Evolutionary conservation across 1,284 basidiomycete species (phyloP).

Genomic region (Meira miltonrushii): DNA sequence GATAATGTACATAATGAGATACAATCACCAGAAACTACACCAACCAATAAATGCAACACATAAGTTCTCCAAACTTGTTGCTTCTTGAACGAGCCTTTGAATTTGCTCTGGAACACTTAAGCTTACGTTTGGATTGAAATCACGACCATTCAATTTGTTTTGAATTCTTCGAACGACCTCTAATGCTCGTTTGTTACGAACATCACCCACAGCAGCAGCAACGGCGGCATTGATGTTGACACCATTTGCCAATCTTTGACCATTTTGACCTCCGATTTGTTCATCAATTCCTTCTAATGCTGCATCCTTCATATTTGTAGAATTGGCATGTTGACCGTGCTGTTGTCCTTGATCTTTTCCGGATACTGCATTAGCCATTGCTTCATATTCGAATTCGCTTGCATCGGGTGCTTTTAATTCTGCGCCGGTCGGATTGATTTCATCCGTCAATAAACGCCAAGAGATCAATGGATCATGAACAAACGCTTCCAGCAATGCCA

Average conservation of each 20-base stretch:
- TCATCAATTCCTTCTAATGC: no score
- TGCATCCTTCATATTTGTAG: neutral
- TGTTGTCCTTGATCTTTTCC: neutral
- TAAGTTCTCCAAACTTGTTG: slow-evolving; percentile 46
- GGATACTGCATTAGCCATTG: slow-evolving; percentile 2
- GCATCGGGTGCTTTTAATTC: slow-evolving; percentile 41
- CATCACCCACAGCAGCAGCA: slow-evolving; percentile 24
- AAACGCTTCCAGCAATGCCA: slow-evolving; percentile 89
- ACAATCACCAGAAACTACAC: slow-evolving; percentile 37
- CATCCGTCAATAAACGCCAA: slow-evolving; percentile 55
- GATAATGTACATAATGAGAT: no score
- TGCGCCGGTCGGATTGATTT: slow-evolving; percentile 23
- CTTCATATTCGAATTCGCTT: slow-evolving; percentile 36
- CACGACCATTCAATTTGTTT: slow-evolving; percentile 47
- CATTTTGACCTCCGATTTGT: neutral
- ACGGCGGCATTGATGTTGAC: neutral
- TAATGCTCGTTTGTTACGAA: slow-evolving; percentile 42
- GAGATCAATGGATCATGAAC: slow-evolving; percentile 62
- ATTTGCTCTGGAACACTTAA: slow-evolving; percentile 43
- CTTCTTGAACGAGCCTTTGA: slow-evolving; percentile 44
- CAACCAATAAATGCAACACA: slow-evolving; percentile 49
- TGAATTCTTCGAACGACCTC: slow-evolving; percentile 50
- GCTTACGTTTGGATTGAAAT: slow-evolving; percentile 40
- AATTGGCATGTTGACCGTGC: neutral
- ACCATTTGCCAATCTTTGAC: neutral